Conservation (phyloP, 768 basidiomycete genomes). For the Dacryopinax spathularia region DNA sequence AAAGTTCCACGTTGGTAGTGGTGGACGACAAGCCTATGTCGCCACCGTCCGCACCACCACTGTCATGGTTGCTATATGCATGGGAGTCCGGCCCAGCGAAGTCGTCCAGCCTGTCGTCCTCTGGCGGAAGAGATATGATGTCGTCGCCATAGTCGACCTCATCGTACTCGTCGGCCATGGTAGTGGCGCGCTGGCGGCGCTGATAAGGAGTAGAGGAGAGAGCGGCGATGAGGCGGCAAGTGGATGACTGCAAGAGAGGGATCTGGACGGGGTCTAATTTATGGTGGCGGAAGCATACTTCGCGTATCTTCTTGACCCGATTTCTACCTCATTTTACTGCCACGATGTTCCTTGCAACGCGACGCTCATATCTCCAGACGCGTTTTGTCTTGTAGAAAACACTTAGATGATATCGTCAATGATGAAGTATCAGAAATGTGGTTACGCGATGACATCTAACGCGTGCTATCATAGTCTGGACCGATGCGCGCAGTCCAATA, state of each 20-base stretch:
- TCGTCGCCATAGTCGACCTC: constrained; percentile 18
- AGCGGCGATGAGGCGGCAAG: not conserved
- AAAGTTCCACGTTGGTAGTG: no score
- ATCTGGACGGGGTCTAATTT: not conserved
- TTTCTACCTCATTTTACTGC: not conserved
- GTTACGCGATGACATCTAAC: not conserved
- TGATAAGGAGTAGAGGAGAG: not conserved
- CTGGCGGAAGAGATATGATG: constrained; percentile 5
- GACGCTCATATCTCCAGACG: no score
- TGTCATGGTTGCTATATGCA: no score
- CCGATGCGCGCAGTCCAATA: not conserved
- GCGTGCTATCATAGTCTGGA: not conserved
- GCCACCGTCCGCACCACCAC: no score
- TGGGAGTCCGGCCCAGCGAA: not conserved
- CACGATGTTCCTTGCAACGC: constrained; percentile 7
- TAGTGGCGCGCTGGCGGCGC: not conserved
- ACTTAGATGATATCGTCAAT: constrained; percentile 9
- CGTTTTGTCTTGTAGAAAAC: constrained; percentile 5
- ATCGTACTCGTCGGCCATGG: constrained; percentile 8
- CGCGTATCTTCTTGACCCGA: not conserved
- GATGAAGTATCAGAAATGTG: constrained; percentile 9
- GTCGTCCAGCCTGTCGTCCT: not conserved
- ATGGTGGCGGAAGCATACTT: not conserved
- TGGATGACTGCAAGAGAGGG: not conserved
- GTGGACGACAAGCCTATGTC: no score